phyloP scores from a whole-genome alignment of 495 filamentous ascomycete genomes.

The Podospora pseudopauciseta region DNA sequence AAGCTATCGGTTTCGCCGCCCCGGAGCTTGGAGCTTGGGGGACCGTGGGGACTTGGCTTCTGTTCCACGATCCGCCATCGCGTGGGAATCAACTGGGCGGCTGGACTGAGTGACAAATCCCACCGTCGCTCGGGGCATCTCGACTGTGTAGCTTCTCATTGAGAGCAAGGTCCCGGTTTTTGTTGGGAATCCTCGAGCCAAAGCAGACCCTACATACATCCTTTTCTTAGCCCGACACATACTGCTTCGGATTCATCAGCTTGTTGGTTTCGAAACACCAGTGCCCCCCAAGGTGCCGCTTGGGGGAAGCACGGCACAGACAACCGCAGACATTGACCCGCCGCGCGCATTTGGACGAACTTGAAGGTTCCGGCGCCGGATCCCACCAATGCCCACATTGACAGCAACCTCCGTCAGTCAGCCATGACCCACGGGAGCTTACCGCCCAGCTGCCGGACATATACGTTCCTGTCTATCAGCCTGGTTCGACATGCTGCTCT shows the following conservation, averaged over 20 bases:
- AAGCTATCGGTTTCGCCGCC: constrained; percentile 9
- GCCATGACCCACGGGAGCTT: neutral
- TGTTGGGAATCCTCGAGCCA: neutral
- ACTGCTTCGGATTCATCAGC: constrained; percentile 15
- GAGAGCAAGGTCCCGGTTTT: neutral
- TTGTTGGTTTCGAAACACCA: constrained; percentile 19
- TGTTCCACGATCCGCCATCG: neutral
- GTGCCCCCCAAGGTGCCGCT: constrained; percentile 4
- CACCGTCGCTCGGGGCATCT: neutral
- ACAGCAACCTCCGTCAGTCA: constrained; percentile 3
- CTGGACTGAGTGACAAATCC: neutral
- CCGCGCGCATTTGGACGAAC: constrained; percentile 1
- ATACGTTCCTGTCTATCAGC: neutral
- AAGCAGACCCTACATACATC: constrained; percentile 1
- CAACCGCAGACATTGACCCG: constrained; percentile 1
- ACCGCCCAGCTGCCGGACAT: neutral
- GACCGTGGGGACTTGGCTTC: neutral
- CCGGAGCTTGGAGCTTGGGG: neutral
- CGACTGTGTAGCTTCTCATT: neutral
- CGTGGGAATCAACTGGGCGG: neutral
- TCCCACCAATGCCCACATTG: constrained; percentile 4
- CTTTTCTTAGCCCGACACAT: constrained; percentile 14
- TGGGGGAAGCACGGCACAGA: constrained; percentile 16
- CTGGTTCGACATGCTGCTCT: neutral
- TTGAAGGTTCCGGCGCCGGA: constrained; percentile 8